Evolutionary conservation across 805 yeast genomes (phyloP), one percentile per base, ranked within the genome.

Genomic region (Tetrapisispora fleetii): DNA sequence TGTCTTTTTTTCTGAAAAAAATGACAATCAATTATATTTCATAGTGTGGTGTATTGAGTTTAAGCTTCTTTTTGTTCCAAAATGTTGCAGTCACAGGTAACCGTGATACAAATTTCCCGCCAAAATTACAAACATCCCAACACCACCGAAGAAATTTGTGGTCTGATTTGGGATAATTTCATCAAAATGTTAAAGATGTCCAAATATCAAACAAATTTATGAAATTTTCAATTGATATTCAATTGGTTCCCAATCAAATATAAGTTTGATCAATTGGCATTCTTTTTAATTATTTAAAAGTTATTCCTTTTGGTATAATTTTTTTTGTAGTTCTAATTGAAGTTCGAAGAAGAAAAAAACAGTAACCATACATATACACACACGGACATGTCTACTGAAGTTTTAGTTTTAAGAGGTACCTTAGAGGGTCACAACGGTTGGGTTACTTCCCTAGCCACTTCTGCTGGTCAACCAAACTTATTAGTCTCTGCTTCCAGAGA

Each of bases 401-500:
- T 90, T 83, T 82, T 91, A 80, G 96, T 91, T 76, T 86, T 93
- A 75, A 90, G 98, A 84, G 99, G 98, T 75, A 87, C 98, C 83
- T 85, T 93, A 74, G 97, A 91, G 80, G 96, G 88, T 70, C 88
- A 83, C 83, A 81, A 79, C 76, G 88, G 88, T 70, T 91, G 98
- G 98, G 99, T 93, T 70, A 93, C 99, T 62, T 81, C 96, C 73
- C 81, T 93, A 68, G 95, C 98, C 76, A 93, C 98, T 78, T 83
- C 95, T 72, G 85, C 89, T 69, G 89, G 90, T 72, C 87, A 89
- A 83, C 99, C 99, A 77, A 96, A 93, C 77, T 78, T 93, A 71
- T 83, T 93, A 70, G 81, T 93, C 74, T 93, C 99, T 70, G 96
- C 91, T 73, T 91, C 98, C 71, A 85, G 99, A 80, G 99, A 93